Conservation (phyloP, 768 basidiomycete species). For the Kwoniella dendrophila region DNA sequence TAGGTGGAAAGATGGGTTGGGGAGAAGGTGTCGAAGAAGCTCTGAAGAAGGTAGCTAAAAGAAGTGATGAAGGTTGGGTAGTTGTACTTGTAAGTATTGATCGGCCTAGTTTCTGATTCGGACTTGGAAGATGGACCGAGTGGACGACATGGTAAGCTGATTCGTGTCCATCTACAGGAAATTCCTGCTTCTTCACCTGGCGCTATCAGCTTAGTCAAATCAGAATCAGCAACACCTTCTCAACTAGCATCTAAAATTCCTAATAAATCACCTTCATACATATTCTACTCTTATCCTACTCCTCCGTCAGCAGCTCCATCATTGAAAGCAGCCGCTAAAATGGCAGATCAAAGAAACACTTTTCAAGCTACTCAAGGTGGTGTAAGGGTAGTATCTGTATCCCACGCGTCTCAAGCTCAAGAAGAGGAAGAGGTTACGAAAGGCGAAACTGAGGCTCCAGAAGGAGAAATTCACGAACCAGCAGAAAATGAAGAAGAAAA, state of each 20-base stretch:
- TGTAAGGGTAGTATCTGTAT: slow-evolving; percentile 26
- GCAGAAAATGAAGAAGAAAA: slow-evolving; percentile 4
- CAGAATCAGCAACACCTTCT: slow-evolving; percentile 43
- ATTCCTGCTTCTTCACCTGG: slow-evolving; percentile 34
- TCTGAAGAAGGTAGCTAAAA: slow-evolving; percentile 63
- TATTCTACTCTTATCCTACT: slow-evolving; percentile 54
- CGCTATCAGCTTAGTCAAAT: slow-evolving; percentile 31
- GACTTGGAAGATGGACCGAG: background rate
- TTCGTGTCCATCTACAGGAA: slow-evolving; percentile 26
- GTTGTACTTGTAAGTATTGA: slow-evolving; percentile 68
- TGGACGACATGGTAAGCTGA: no score
- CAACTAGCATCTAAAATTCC: slow-evolving; percentile 44
- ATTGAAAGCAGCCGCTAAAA: slow-evolving; percentile 12
- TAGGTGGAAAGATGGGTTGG: slow-evolving; percentile 71
- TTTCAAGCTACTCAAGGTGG: slow-evolving; percentile 47
- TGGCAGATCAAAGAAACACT: slow-evolving; percentile 31
- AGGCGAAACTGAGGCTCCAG: background rate
- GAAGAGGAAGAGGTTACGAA: slow-evolving; percentile 14
- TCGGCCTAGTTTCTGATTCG: background rate
- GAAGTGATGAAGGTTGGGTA: slow-evolving; percentile 60
- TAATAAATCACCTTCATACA: slow-evolving; percentile 48
- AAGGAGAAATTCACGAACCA: background rate
- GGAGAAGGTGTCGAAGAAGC: slow-evolving; percentile 66
- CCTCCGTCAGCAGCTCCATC: slow-evolving; percentile 30
- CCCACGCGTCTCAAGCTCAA: slow-evolving; percentile 11